Base-by-base conservation (phyloP, 345 rosid species). In the Populus davidiana region DNA sequence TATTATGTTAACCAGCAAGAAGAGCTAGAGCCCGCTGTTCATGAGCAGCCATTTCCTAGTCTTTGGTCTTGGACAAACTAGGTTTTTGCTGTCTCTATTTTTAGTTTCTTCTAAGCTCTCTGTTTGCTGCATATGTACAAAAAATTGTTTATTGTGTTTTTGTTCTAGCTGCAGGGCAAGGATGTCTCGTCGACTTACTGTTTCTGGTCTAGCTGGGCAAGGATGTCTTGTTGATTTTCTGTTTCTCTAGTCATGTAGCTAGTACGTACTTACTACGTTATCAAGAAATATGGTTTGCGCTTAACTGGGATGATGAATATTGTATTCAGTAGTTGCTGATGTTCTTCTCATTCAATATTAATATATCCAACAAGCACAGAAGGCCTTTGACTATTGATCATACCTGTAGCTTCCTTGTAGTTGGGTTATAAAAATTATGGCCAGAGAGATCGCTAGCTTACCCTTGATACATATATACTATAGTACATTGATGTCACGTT, bases 61-160 rank as follows among this genome's bases (percentile, higher is more conserved):
- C 79, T 70, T 39, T 80, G 82, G 82, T 49, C 75, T 4, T 80
- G 82, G 79, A 25, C 71, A 27, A 39, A 70, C 67, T 75, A 75
- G 38, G 8, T 18, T 23, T 27, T 25, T 41, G 20, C 0, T 65
- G 20, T 21, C 23, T 29, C 1, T 12, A 23, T 8, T 56, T 21
- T 21, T 8, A 2, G 63, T n/a, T 56, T 10, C 29, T n/a, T 56
- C 14, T 9, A n/a, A n/a, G n/a, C 35, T 33, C 1, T 0, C 25
- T 21, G 63, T 27, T 21, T 56, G 25, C 27, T 9, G 23, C n/a
- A 9, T 2, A n/a, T 9, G 5, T 56, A 21, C 5, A n/a, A n/a
- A 56, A n/a, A 6, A 18, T 52, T 44, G 14, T 44, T 0, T 0
- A 13, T 13, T 0, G 7, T 17, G 8, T 6, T 50, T 50, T 18